These are phyloP conservation scores for Pelargonium cotyledonis DNA, from an alignment of 441 rosid species.

Conservation along the genomic window DNA sequence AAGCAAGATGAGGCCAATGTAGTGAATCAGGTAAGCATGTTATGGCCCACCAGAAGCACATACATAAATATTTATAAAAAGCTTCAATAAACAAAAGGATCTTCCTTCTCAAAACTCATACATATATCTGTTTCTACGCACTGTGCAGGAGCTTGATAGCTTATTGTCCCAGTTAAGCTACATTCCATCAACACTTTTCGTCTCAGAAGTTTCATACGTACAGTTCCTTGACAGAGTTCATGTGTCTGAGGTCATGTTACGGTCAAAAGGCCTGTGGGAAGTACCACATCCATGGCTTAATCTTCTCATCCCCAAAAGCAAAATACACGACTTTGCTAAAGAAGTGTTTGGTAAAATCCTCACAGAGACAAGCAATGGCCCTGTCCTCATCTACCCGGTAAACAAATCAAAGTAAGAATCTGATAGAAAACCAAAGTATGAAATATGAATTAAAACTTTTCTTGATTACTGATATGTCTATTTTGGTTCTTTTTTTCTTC, in stretches of 20 bases:
- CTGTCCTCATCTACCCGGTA: constrained; percentile 84
- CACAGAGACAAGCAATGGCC: constrained; percentile 85
- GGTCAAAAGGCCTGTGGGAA: constrained; percentile 89
- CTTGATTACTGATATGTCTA: constrained; percentile 8
- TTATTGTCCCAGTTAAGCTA: constrained; percentile 56
- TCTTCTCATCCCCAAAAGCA: constrained; percentile 77
- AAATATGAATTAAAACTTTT: background rate
- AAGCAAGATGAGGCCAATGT: constrained; percentile 34
- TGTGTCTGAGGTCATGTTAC: constrained; percentile 64
- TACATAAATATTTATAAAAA: no score
- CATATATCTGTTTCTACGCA: background rate
- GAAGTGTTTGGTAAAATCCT: constrained; percentile 75
- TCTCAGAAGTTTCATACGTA: constrained; percentile 64
- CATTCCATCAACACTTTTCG: constrained; percentile 63
- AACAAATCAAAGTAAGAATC: constrained; percentile 71
- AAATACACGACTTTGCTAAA: constrained; percentile 53
- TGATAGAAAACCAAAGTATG: background rate
- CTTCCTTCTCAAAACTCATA: background rate
- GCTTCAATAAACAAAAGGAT: background rate
- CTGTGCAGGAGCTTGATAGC: background rate
- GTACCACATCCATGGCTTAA: constrained; percentile 99
- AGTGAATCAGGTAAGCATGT: constrained; percentile 38
- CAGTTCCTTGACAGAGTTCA: constrained; percentile 92
- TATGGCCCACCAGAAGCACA: background rate
- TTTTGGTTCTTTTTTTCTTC: constrained; percentile 24